These are phyloP conservation scores for Plasmodium vinckei DNA, from an alignment of 169 alveolate genomes.

Conservation along the genomic window DNA sequence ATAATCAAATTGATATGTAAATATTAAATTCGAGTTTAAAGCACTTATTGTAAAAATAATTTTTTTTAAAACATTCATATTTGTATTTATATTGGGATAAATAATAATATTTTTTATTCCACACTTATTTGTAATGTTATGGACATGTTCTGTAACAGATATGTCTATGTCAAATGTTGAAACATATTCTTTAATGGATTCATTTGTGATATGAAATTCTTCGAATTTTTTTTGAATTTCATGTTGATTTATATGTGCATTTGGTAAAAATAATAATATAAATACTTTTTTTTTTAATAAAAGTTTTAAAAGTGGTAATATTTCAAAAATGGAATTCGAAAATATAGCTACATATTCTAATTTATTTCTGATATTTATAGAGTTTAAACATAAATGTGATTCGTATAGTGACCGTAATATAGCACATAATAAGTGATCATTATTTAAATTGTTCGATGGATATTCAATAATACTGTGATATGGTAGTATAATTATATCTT, in stretches of 20 bases:
- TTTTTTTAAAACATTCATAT: slow-evolving; percentile 34
- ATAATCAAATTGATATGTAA: slow-evolving; percentile 31
- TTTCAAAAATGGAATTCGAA: slow-evolving; percentile 24
- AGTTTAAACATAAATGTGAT: slow-evolving; percentile 49
- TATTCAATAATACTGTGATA: slow-evolving; percentile 54
- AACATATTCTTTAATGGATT: slow-evolving; percentile 29
- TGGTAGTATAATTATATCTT: slow-evolving; percentile 36
- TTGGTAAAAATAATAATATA: slow-evolving; percentile 46
- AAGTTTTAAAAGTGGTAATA: slow-evolving; percentile 59
- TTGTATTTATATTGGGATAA: slow-evolving; percentile 37
- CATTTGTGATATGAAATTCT: slow-evolving; percentile 37
- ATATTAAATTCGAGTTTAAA: slow-evolving; percentile 41
- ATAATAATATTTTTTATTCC: slow-evolving; percentile 56
- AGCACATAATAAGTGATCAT: slow-evolving; percentile 45
- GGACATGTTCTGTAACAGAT: slow-evolving; percentile 40
- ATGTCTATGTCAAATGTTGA: slow-evolving; percentile 28
- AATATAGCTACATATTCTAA: slow-evolving; percentile 44
- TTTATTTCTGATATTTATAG: slow-evolving; percentile 9
- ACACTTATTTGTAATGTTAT: slow-evolving; percentile 24
- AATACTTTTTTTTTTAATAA: slow-evolving; percentile 14
- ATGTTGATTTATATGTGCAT: slow-evolving; percentile 12
- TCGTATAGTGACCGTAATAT: slow-evolving; percentile 47
- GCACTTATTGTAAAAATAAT: slow-evolving; percentile 55
- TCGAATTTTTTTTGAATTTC: slow-evolving; percentile 18
- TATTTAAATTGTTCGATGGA: slow-evolving; percentile 33